Conservation (phyloP, 2,329 filamentous ascomycete species). For the Talaromyces sp. region DNA sequence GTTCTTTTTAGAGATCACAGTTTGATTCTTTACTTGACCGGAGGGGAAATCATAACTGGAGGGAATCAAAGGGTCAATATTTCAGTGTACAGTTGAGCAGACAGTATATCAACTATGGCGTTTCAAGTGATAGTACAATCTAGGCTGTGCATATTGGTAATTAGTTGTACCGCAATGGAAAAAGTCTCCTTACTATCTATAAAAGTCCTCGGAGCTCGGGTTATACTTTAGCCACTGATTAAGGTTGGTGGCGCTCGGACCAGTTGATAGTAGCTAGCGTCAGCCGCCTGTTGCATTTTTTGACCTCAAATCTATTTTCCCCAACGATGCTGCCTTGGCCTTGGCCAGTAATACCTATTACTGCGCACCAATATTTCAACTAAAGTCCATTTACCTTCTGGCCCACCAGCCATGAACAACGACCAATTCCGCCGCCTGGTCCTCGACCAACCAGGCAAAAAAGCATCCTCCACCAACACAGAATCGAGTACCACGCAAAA, state of each 20-base stretch:
- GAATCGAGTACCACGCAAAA: background rate
- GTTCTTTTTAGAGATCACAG: background rate
- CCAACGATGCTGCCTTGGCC: background rate
- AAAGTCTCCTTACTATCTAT: too few relatives aligned
- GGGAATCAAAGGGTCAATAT: background rate
- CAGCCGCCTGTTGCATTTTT: background rate
- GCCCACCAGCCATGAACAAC: constrained; percentile 70
- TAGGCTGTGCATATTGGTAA: too few relatives aligned
- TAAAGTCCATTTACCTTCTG: background rate
- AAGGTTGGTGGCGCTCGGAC: background rate
- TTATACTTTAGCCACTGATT: background rate
- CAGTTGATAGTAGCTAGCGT: background rate
- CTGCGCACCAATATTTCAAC: background rate
- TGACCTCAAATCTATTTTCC: background rate
- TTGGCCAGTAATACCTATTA: background rate
- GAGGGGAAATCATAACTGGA: background rate
- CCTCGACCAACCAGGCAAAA: constrained; percentile 43
- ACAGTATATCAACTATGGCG: background rate
- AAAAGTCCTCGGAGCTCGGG: too few relatives aligned
- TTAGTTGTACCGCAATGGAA: too few relatives aligned
- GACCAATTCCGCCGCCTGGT: constrained; percentile 84
- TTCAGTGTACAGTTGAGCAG: background rate
- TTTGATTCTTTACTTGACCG: background rate
- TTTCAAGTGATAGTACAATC: background rate
- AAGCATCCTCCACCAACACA: background rate